These are phyloP conservation scores for Xerocomellus chrysenteron DNA, from an alignment of 768 basidiomycete species.

Conservation along the genomic window DNA sequence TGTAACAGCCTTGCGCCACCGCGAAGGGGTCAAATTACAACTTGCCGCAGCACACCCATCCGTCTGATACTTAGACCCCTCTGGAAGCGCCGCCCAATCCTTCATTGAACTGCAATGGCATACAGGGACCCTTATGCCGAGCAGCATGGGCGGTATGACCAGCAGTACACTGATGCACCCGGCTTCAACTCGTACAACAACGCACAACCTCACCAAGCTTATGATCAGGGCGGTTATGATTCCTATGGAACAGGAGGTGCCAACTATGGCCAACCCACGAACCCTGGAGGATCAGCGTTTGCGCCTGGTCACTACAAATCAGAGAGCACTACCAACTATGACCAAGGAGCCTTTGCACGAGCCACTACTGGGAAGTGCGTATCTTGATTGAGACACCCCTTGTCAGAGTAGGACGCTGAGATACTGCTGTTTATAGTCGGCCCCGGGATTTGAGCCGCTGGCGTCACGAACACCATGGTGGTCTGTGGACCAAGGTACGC, in stretches of 20 bases:
- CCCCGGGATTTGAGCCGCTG: constrained; percentile 44
- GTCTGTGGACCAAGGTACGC: constrained; percentile 66
- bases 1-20: constrained; percentile 11
- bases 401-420: constrained; percentile 1
- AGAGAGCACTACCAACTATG: constrained; percentile 38
- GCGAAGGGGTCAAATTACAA: not conserved
- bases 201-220: constrained; percentile 47
- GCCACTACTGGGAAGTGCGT: constrained; percentile 31
- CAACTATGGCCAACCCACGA: constrained; percentile 17
- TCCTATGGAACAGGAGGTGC: constrained; percentile 25
- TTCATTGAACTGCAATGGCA: constrained; percentile 34
- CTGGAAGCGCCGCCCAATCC: not conserved
- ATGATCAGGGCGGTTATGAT: constrained; percentile 48
- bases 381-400: constrained; percentile 4
- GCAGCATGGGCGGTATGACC: constrained; percentile 29
- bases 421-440: constrained; percentile 12
- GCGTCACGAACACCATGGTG: constrained; percentile 57
- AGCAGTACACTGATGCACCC: constrained; percentile 35
- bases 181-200: constrained; percentile 48
- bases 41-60: constrained; percentile 24
- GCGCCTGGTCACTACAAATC: constrained; percentile 25
- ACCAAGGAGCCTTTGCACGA: constrained; percentile 43
- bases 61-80: not conserved
- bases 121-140: constrained; percentile 57
- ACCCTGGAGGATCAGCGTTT: constrained; percentile 11